A percentile compares a stretch with the other conserved stretches of the same genome.
These are phyloP conservation scores for Volvox reticuliferus DNA, from an alignment of 139 green algal genomes.

Conservation along the genomic window DNA sequence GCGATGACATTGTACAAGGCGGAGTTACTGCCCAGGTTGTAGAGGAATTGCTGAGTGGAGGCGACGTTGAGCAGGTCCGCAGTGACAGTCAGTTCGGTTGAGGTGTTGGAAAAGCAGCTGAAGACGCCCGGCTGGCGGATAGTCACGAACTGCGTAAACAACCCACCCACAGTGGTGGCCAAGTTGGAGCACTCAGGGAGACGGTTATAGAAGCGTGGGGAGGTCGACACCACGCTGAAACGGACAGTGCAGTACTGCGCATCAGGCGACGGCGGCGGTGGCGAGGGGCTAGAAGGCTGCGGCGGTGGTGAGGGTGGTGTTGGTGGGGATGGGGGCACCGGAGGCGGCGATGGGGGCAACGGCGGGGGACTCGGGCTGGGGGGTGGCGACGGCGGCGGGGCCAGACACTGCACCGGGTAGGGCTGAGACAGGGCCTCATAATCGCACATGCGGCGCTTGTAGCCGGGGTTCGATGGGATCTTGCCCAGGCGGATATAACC, in stretches of 20 bases:
- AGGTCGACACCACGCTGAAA: not conserved
- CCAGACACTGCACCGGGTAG: not conserved
- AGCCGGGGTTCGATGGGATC: not conserved
- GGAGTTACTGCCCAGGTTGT: not conserved
- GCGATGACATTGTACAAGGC: not conserved
- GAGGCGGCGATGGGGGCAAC: not conserved
- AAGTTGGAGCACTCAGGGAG: not conserved
- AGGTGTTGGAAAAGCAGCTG: not conserved
- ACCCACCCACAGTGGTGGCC: not conserved
- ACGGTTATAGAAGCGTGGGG: not conserved
- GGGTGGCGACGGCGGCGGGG: not conserved
- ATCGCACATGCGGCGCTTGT: constrained; percentile 24
- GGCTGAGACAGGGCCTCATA: not conserved
- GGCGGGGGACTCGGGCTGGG: not conserved
- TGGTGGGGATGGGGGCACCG: not conserved
- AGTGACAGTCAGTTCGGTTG: not conserved
- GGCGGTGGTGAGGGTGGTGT: not conserved
- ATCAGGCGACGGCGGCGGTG: constrained; percentile 1
- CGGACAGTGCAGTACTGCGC: not conserved
- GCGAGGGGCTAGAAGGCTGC: not conserved
- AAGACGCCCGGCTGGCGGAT: not conserved
- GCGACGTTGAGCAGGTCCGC: not conserved
- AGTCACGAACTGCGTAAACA: not conserved
- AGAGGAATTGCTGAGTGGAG: not conserved
- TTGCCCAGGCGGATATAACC: constrained; percentile 34